phyloP scores from a whole-genome alignment of 805 yeast species.

The Yamadazyma scolyti region DNA sequence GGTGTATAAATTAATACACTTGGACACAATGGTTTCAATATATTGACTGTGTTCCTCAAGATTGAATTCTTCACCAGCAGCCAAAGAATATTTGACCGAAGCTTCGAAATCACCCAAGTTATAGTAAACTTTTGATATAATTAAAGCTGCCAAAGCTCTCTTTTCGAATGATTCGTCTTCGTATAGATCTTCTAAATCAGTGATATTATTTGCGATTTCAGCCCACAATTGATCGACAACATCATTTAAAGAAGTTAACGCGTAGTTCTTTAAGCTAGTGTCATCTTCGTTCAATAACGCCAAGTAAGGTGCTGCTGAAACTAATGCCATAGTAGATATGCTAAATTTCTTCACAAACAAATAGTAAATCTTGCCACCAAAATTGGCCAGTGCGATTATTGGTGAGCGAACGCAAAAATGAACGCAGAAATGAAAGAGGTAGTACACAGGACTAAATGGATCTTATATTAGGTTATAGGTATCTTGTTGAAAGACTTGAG shows the following conservation, averaged over 20 bases:
- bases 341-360: too few species aligned
- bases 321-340: constrained; percentile 49
- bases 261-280: constrained; percentile 71
- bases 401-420: not conserved
- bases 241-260: constrained; percentile 73
- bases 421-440: not conserved
- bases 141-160: constrained; percentile 81
- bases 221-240: constrained; percentile 95
- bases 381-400: not conserved
- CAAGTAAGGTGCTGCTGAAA: constrained; percentile 87
- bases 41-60: constrained; percentile 75
- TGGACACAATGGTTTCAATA: constrained; percentile 89
- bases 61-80: constrained; percentile 78
- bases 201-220: constrained; percentile 86
- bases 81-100: constrained; percentile 83
- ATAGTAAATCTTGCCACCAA: constrained; percentile 9
- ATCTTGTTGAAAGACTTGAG: not conserved
- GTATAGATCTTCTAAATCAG: constrained; percentile 85
- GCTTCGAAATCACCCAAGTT: constrained; percentile 92
- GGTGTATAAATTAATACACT: constrained; percentile 84
- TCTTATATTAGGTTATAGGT: not conserved
- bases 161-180: constrained; percentile 79
- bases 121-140: constrained; percentile 86
- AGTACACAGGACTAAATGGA: not conserved
- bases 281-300: constrained; percentile 87